These are phyloP conservation scores for Boletus huronensis DNA, from an alignment of 768 basidiomycete genomes.

Conservation along the genomic window DNA sequence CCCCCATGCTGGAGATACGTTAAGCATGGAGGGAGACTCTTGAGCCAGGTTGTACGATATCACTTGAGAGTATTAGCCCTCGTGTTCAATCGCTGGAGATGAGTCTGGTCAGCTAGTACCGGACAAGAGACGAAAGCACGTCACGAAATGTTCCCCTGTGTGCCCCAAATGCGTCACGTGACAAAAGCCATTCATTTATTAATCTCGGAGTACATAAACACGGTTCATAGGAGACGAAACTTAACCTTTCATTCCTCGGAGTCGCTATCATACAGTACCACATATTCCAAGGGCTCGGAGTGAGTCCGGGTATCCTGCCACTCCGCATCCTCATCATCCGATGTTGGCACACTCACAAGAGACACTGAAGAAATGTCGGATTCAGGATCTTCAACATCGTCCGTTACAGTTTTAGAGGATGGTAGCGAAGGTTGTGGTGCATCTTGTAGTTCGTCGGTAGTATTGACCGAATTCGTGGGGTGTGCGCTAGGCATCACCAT, in stretches of 20 bases:
- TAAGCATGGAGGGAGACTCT: constrained; percentile 7
- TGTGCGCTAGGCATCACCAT: constrained; percentile 59
- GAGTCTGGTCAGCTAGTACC: neutral
- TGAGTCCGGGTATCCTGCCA: constrained; percentile 57
- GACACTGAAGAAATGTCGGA: constrained; percentile 51
- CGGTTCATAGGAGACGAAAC: neutral
- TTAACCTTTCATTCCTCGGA: constrained; percentile 41
- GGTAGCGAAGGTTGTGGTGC: constrained; percentile 11
- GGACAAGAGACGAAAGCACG: neutral
- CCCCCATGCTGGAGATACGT: constrained; percentile 17
- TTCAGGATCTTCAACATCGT: constrained; percentile 32
- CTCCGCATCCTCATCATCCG: constrained; percentile 49
- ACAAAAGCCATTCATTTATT: neutral
- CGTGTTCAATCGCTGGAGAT: neutral
- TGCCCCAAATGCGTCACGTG: constrained; percentile 7
- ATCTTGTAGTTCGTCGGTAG: constrained; percentile 2
- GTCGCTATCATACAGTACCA: constrained; percentile 67
- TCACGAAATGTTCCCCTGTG: constrained; percentile 9
- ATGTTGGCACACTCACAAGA: constrained; percentile 59
- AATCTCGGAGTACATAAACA: constrained; percentile 4
- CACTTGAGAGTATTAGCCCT: neutral
- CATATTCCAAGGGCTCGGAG: constrained; percentile 53
- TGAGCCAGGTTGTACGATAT: neutral
- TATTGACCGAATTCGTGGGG: constrained; percentile 11
- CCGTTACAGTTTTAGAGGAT: constrained; percentile 37